These are phyloP conservation scores for Chalciporus chontae DNA, from an alignment of 768 basidiomycete genomes.

Conservation along the genomic window DNA sequence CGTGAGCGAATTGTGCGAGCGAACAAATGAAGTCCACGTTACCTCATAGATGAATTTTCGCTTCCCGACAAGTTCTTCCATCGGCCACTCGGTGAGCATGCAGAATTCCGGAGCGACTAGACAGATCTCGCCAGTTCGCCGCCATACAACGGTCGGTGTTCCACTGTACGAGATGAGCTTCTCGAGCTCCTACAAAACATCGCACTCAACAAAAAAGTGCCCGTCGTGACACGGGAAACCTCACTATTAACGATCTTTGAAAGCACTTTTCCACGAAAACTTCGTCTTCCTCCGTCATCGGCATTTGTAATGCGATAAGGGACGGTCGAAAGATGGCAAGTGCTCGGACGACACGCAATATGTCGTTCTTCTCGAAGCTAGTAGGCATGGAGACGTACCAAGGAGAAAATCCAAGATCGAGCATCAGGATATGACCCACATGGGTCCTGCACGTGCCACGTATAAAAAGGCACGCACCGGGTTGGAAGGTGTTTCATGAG, in stretches of 20 bases:
- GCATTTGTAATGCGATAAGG: slow-evolving; percentile 97
- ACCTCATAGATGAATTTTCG: slow-evolving; percentile 46
- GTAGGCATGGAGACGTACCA: slow-evolving; percentile 24
- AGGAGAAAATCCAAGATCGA: slow-evolving; percentile 38
- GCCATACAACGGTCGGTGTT: slow-evolving; percentile 97
- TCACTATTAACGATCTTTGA: slow-evolving; percentile 85
- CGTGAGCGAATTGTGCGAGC: slow-evolving; percentile 16
- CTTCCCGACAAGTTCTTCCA: slow-evolving; percentile 69
- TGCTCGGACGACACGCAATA: slow-evolving; percentile 89
- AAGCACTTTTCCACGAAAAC: slow-evolving; percentile 95
- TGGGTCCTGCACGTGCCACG: slow-evolving; percentile 40
- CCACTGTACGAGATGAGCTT: slow-evolving; percentile 97
- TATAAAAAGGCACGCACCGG: slow-evolving; percentile 55
- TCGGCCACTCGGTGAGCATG: slow-evolving; percentile 87
- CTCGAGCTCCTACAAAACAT: slow-evolving; percentile 75
- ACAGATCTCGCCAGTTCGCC: slow-evolving; percentile 96
- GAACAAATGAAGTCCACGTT: slow-evolving; percentile 19
- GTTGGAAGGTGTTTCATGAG: slow-evolving; percentile 90
- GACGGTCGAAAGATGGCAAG: slow-evolving; percentile 95
- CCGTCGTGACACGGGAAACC: slow-evolving; percentile 18
- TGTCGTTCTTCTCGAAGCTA: slow-evolving; percentile 96
- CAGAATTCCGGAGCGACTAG: slow-evolving; percentile 96
- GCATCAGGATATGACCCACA: slow-evolving; percentile 32
- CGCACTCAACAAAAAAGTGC: background rate
- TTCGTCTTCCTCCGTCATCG: slow-evolving; percentile 92